Evolutionary conservation across 2,329 filamentous ascomycete genomes (phyloP).

Genomic region (Nemania diffusa): DNA sequence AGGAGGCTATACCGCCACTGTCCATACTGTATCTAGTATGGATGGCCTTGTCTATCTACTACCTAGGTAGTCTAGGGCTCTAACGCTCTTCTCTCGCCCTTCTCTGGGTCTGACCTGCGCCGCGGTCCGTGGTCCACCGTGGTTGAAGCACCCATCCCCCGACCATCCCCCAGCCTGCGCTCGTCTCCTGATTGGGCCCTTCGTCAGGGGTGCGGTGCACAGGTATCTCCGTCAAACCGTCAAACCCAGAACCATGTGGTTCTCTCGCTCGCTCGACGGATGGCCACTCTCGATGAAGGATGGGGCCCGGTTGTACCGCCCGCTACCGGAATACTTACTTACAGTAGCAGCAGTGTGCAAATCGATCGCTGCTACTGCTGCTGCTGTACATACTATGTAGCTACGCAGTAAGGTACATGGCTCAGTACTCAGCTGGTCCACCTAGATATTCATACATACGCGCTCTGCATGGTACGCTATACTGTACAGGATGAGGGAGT

Average conservation of each 20-base stretch:
- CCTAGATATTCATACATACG: conserved; percentile 30
- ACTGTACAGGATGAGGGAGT: conserved; percentile 21
- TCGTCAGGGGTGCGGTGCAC: conserved; percentile 20
- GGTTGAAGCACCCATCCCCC: conserved; percentile 18
- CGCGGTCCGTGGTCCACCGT: conserved; percentile 21
- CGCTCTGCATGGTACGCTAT: conserved; percentile 32
- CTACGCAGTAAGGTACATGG: not conserved
- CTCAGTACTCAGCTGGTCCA: conserved; percentile 32
- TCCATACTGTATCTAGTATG: conserved; percentile 28
- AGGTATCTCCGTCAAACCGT: conserved; percentile 19
- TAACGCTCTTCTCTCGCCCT: too few relatives aligned
- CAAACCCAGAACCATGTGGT: conserved; percentile 28
- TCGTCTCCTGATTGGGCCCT: conserved; percentile 26
- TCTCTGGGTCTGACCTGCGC: not conserved
- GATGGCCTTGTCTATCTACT: conserved; percentile 21
- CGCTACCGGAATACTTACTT: not conserved
- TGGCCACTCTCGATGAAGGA: not conserved
- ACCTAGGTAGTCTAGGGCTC: too few relatives aligned
- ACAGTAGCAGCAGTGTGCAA: too few relatives aligned
- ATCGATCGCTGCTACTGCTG: too few relatives aligned
- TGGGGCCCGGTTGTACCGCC: not conserved
- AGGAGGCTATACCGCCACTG: conserved; percentile 15
- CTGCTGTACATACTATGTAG: not conserved
- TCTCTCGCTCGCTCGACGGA: conserved; percentile 2
- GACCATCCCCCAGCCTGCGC: conserved; percentile 13